These are phyloP conservation scores for Acer campestre DNA, from an alignment of 345 rosid genomes.

Conservation along the genomic window DNA sequence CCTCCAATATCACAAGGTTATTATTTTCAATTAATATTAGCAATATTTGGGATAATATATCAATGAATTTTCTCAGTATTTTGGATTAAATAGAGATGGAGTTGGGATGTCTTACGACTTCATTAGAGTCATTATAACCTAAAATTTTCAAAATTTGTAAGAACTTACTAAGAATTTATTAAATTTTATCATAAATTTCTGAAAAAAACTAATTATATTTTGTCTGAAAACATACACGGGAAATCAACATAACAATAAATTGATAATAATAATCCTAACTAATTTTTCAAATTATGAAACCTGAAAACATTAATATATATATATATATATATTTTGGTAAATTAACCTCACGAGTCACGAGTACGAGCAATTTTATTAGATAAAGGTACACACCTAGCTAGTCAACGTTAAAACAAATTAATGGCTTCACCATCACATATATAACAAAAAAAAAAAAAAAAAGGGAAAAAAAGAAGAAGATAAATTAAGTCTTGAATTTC, in stretches of 20 bases:
- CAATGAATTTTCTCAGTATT: neutral
- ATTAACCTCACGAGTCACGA: neutral
- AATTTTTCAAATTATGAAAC: neutral
- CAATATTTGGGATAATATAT: too few relatives aligned
- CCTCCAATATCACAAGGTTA: too few relatives aligned
- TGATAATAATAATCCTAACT: too few relatives aligned
- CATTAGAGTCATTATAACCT: too few relatives aligned
- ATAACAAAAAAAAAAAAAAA: too few relatives aligned
- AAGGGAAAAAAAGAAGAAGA: too few relatives aligned
- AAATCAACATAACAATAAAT: too few relatives aligned
- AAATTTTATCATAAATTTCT: neutral
- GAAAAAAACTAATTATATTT: too few relatives aligned
- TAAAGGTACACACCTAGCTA: neutral
- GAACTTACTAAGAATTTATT: too few relatives aligned
- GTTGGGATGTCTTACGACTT: neutral
- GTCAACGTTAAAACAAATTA: neutral
- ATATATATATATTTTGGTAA: neutral
- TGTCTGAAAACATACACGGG: too few relatives aligned
- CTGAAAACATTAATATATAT: neutral
- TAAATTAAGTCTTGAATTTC: neutral
- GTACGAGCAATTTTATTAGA: neutral
- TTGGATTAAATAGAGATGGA: neutral
- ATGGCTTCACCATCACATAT: neutral
- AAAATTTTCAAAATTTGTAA: too few relatives aligned
- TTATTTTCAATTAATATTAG: too few relatives aligned